A percentile compares a stretch with the other conserved stretches of the same genome.
Evolutionary conservation across 164 flowering plant species (phyloP).

Genomic region (Euptelea pleiosperma): DNA sequence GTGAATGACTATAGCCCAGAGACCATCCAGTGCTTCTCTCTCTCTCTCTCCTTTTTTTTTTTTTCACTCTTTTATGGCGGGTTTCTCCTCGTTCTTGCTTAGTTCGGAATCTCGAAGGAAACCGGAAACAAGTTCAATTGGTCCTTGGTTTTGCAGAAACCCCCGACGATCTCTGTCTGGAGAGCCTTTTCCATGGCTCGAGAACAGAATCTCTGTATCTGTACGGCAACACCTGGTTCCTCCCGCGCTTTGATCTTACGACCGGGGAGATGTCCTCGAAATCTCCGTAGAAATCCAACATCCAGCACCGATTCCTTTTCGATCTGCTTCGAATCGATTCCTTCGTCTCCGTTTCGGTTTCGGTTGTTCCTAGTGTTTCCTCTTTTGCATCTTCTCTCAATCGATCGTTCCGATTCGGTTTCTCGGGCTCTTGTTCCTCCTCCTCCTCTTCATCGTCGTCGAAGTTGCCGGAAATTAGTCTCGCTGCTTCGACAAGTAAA

Average conservation of each 20-base stretch:
- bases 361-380: neutral
- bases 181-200: slow-evolving; percentile 37
- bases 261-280: slow-evolving; percentile 43
- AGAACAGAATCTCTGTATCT: slow-evolving; percentile 48
- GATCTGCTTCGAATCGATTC: neutral
- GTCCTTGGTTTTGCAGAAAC: slow-evolving; percentile 16
- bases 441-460: slow-evolving; percentile 14
- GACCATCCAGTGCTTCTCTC: neutral
- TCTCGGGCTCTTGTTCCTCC: too few species aligned
- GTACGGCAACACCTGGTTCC: slow-evolving; percentile 46
- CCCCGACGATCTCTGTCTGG: slow-evolving; percentile 11
- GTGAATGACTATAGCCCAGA: neutral
- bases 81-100: too few species aligned
- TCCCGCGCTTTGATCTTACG: slow-evolving; percentile 47
- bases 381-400: neutral
- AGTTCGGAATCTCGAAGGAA: neutral
- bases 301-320: slow-evolving; percentile 10
- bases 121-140: neutral
- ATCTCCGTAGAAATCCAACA: slow-evolving; percentile 18
- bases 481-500: slow-evolving; percentile 45
- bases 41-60: too few species aligned
- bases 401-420: neutral
- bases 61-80: too few species aligned
- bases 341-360: neutral
- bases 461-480: slow-evolving; percentile 30